A percentile compares a stretch with the other conserved stretches of the same genome.
Conservation (phyloP, 768 basidiomycete species). For the Tephrocybe sp. region DNA sequence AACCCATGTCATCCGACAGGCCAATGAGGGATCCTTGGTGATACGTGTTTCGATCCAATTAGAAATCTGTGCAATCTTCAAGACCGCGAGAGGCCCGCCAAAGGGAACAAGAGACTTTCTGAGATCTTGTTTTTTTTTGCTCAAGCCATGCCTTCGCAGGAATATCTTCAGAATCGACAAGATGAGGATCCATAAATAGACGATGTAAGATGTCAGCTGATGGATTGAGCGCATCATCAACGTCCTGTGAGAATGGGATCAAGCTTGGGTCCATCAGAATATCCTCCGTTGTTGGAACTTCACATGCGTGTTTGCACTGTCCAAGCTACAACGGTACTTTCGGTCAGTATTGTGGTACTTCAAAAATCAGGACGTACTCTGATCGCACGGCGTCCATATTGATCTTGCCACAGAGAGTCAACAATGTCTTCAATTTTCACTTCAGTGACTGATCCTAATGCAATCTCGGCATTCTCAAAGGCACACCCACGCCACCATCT, state of each 20-base stretch:
- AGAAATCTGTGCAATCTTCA: conserved; percentile 16
- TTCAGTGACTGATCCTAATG: no score
- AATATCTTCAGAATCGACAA: no score
- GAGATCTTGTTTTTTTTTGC: conserved; percentile 1
- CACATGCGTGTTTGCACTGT: conserved; percentile 21
- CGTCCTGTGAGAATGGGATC: conserved; percentile 16
- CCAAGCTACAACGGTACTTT: conserved; percentile 25
- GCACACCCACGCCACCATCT: no score
- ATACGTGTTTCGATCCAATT: conserved; percentile 25
- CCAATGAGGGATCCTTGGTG: conserved; percentile 3
- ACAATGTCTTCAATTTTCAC: no score
- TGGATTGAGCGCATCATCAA: conserved; percentile 18
- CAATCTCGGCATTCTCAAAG: no score
- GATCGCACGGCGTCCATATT: no score
- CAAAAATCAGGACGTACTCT: no score
- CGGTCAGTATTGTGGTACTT: no score
- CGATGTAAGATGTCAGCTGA: no score
- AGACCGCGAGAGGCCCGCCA: no score
- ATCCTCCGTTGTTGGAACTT: conserved; percentile 17
- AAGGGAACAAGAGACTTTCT: neutral
- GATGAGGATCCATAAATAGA: conserved; percentile 1
- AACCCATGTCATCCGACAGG: neutral
- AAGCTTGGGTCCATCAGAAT: conserved; percentile 20
- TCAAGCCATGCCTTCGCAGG: conserved; percentile 18
- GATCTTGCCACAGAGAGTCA: no score